These are phyloP conservation scores for Penicillium cataractarum DNA, from an alignment of 495 filamentous ascomycete species.

Conservation along the genomic window DNA sequence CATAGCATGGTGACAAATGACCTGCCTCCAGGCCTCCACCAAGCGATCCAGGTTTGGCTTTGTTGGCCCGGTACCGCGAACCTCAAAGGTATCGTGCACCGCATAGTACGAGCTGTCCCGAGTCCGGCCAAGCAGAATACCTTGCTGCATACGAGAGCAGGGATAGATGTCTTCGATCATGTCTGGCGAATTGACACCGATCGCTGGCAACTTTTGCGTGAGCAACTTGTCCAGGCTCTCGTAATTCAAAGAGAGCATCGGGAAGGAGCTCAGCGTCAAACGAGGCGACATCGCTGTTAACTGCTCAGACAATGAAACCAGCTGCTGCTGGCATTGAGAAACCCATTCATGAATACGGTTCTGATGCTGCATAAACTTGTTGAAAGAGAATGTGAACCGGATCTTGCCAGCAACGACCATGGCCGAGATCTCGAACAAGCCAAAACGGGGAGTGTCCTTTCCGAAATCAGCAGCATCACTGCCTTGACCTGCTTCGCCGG, in stretches of 20 bases:
- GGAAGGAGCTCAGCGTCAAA: conserved; percentile 63
- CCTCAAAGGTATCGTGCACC: conserved; percentile 63
- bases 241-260: conserved; percentile 64
- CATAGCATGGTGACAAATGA: conserved; percentile 54
- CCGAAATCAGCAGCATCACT: conserved; percentile 62
- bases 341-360: conserved; percentile 62
- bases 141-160: conserved; percentile 69
- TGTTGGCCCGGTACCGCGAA: conserved; percentile 37
- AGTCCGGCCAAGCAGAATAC: conserved; percentile 63
- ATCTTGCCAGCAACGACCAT: conserved; percentile 62
- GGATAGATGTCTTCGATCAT: conserved; percentile 67
- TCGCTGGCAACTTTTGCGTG: conserved; percentile 43
- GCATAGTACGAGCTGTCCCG: conserved; percentile 62
- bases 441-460: conserved; percentile 58
- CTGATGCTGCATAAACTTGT: conserved; percentile 61
- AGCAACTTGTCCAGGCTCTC: conserved; percentile 55
- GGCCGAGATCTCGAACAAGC: conserved; percentile 66
- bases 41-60: conserved; percentile 44
- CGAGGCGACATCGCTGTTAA: conserved; percentile 53
- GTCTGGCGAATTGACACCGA: conserved; percentile 49
- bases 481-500: conserved; percentile 47
- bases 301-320: conserved; percentile 53
- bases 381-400: conserved; percentile 67
- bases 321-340: conserved; percentile 56
- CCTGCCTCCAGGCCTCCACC: conserved; percentile 49